Evolutionary conservation across 1,139 yeast genomes (phyloP), one percentile per base, ranked within the genome.

Genomic region (Maudiozyma humilis): DNA sequence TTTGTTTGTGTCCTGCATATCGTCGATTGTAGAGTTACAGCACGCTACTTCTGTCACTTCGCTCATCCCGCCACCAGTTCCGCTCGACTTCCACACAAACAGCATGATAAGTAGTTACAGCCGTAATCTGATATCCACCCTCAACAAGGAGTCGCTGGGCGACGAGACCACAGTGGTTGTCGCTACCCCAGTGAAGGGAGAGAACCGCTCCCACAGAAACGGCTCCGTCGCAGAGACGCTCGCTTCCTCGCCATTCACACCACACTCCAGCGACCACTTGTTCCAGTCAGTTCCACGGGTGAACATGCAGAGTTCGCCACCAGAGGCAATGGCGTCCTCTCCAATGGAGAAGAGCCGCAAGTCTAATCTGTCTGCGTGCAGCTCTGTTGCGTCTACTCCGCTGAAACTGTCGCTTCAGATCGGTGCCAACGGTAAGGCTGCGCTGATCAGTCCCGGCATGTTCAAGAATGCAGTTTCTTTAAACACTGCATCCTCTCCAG

Each of bases 381-480:
- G 18, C 17, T 19, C 39, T 29, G 19, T 23, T 10, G 20, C 29
- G 10, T 10, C 32, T 5, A 33, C 48, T 13, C 43, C 47, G 18
- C 14, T 51, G 32, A 54, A 49, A 30, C 47, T 57, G 17, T 47
- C 52, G 16, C 46, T 57, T 18, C 51, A 49, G 33, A 49, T 57
- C 27, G 57, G 56, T 7, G 42, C 50, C 10, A 47, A 56, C 40
- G 62, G 62, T 8, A 56, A 53, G 38, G 61, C 61, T 2, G 35
- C 48, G 10, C 53, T 55, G 36, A 43, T 47, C n/a, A 42, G 45
- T 4, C 38, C 47, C n/a, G 38, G 35, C 7, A 34, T 38, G 23
- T 42, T 38, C 25, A 38, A 23, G 35, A 34, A 32, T 27, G 7
- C 31, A n/a, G 36, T 33, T 8, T 6, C 8, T 6, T 23, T 23